Evolutionary conservation across 2,329 filamentous ascomycete genomes (phyloP).

Genomic region (Paramyrothecium roridum): DNA sequence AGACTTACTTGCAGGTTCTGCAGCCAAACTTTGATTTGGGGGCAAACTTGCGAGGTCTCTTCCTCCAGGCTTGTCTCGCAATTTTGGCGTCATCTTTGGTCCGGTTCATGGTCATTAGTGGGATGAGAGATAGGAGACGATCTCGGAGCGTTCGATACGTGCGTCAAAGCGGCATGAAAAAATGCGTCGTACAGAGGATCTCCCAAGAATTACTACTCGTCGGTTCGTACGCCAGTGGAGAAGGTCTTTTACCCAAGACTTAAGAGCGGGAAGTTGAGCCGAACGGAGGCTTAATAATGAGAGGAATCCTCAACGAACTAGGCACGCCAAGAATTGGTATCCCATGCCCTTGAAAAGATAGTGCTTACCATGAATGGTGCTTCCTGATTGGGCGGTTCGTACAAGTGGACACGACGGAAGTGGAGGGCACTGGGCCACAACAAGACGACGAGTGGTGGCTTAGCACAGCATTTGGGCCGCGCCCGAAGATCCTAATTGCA

Average conservation of each 20-base stretch:
- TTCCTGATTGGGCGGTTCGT: slow-evolving; percentile 18
- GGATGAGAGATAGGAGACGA: not conserved
- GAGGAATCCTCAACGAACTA: not conserved
- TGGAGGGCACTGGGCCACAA: too few species aligned
- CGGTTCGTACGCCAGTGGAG: not conserved
- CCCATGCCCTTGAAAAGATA: not conserved
- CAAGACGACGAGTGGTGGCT: too few species aligned
- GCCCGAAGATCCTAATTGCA: not conserved
- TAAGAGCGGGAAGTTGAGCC: slow-evolving; percentile 2
- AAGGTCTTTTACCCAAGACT: not conserved
- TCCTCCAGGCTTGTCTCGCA: slow-evolving; percentile 29
- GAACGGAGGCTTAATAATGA: too few species aligned
- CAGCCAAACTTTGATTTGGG: slow-evolving; percentile 35
- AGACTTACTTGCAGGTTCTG: slow-evolving; percentile 37
- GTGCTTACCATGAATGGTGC: not conserved
- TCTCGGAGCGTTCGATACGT: too few species aligned
- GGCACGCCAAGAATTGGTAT: not conserved
- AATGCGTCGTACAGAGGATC: not conserved
- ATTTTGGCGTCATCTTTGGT: slow-evolving; percentile 5
- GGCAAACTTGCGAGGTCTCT: slow-evolving; percentile 30
- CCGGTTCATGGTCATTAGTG: not conserved
- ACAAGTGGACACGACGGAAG: slow-evolving; percentile 8
- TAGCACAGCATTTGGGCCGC: not conserved
- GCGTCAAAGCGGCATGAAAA: not conserved
- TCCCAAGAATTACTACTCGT: not conserved